Evolutionary conservation across 441 rosid genomes (phyloP).

Genomic region (Mallotus japonicus): DNA sequence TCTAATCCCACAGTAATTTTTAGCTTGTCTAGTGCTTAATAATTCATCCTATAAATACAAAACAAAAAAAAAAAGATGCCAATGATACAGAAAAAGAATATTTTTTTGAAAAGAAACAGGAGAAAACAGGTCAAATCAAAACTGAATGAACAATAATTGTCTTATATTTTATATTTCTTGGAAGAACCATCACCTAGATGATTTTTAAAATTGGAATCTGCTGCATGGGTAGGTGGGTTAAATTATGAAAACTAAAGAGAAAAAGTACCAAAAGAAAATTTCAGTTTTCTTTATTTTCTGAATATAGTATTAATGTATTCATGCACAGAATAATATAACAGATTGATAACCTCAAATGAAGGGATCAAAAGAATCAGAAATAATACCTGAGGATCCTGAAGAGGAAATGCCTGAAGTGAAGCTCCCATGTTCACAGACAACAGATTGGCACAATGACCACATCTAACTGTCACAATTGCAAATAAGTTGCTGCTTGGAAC

Average conservation of each 20-base stretch:
- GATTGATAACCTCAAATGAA: constrained; percentile 2
- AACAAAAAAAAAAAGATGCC: not conserved
- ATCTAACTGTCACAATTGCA: constrained; percentile 83
- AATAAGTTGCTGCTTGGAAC: constrained; percentile 72
- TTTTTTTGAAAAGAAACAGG: not conserved
- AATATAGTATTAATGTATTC: not conserved
- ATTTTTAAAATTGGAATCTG: no score
- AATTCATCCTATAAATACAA: not conserved
- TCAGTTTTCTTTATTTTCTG: no score
- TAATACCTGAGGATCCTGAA: constrained; percentile 60
- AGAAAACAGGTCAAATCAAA: constrained; percentile 21
- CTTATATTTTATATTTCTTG: not conserved
- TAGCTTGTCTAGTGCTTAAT: not conserved
- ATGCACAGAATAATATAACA: constrained; percentile 4
- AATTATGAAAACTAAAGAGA: no score
- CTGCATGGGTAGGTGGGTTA: no score
- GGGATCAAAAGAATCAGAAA: constrained; percentile 12
- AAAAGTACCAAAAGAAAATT: no score
- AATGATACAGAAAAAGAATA: not conserved
- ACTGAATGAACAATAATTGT: constrained; percentile 15
- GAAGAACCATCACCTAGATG: not conserved
- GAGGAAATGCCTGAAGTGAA: constrained; percentile 57
- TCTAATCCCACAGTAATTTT: constrained; percentile 1
- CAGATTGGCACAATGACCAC: constrained; percentile 91
- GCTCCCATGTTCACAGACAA: constrained; percentile 76